Evolutionary conservation across 257 asterid genomes (phyloP).

Genomic region (Capsicum pubescens): DNA sequence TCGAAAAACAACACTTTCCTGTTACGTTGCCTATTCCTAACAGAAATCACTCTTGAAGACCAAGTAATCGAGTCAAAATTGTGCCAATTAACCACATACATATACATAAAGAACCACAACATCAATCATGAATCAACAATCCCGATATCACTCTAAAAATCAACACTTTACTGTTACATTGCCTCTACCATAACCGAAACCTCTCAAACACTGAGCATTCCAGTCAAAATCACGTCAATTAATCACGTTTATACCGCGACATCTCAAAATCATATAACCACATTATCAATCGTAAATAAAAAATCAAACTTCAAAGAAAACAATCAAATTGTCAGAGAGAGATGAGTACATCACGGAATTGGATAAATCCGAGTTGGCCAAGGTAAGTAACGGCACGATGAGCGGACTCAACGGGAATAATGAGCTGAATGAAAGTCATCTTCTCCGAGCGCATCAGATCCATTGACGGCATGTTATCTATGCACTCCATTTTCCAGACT

Average conservation of each 20-base stretch:
- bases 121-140: too few species aligned
- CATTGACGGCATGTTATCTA: constrained; percentile 72
- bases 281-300: neutral
- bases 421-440: constrained; percentile 90
- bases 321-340: constrained; percentile 22
- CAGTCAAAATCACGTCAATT: constrained; percentile 13
- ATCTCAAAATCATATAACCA: neutral
- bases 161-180: constrained; percentile 19
- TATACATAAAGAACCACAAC: neutral
- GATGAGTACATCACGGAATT: constrained; percentile 82
- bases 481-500: constrained; percentile 59
- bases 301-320: neutral
- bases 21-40: neutral
- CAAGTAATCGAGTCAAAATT: neutral
- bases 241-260: neutral
- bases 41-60: neutral
- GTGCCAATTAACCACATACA: neutral
- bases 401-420: constrained; percentile 93
- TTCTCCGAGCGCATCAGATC: constrained; percentile 99
- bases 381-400: constrained; percentile 94
- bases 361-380: constrained; percentile 94
- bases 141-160: neutral
- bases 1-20: neutral
- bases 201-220: neutral
- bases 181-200: neutral